These are phyloP conservation scores for Colletotrichum cordylinicola DNA, from an alignment of 2,329 filamentous ascomycete species.

Conservation along the genomic window DNA sequence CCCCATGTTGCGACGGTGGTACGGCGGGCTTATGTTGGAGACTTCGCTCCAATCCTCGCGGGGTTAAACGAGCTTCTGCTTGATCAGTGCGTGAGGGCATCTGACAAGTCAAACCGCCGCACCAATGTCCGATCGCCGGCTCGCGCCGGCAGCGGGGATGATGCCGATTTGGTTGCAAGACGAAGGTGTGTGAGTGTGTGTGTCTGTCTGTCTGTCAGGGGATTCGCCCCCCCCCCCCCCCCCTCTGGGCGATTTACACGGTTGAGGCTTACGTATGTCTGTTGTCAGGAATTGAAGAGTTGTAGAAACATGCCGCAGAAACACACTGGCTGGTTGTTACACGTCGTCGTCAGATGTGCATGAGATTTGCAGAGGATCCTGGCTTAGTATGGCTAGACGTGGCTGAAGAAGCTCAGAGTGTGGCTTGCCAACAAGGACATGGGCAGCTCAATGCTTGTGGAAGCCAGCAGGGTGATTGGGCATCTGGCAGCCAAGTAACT, in stretches of 20 bases:
- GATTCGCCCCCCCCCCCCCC: background rate
- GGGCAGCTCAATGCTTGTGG: background rate
- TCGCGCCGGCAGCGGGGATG: background rate
- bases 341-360: constrained; percentile 8
- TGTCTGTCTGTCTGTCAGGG: background rate
- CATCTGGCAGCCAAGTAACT: background rate
- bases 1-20: background rate
- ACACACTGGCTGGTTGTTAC: background rate
- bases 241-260: background rate
- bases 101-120: background rate
- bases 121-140: background rate
- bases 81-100: background rate
- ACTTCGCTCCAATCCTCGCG: background rate
- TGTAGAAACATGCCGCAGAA: background rate
- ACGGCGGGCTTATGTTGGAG: background rate
- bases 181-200: background rate
- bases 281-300: background rate
- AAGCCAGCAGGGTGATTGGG: background rate
- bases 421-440: background rate
- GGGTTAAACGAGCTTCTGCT: background rate
- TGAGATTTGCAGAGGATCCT: background rate
- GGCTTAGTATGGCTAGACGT: background rate
- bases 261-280: background rate
- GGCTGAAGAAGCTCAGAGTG: background rate
- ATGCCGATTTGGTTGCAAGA: background rate